phyloP scores from a whole-genome alignment of 352 stramenopile species.

The Globisporangium spiculum region DNA sequence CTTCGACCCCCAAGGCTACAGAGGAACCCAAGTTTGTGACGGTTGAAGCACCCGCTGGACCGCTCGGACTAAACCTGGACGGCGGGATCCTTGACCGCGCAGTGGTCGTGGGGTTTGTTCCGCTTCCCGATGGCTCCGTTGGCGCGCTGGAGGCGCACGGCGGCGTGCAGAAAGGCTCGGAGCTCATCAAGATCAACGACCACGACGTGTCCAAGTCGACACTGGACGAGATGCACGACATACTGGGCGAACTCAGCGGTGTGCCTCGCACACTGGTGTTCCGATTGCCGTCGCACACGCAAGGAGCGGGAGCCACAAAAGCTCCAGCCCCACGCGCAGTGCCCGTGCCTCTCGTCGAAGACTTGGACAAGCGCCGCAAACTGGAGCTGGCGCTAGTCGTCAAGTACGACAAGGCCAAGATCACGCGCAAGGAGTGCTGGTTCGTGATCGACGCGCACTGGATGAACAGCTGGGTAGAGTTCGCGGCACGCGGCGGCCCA shows the following conservation, averaged over 20 bases:
- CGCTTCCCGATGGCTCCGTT: conserved; percentile 44
- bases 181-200: conserved; percentile 64
- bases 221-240: conserved; percentile 40
- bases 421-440: conserved; percentile 74
- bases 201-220: conserved; percentile 45
- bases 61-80: conserved; percentile 60
- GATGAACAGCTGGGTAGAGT: conserved; percentile 65
- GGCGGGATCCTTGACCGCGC: conserved; percentile 30
- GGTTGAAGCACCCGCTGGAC: conserved; percentile 44
- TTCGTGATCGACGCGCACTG: conserved; percentile 55
- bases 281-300: conserved; percentile 24
- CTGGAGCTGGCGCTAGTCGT: conserved; percentile 59
- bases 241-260: conserved; percentile 31
- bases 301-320: conserved; percentile 10
- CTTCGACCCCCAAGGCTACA: conserved; percentile 10
- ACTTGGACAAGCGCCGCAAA: conserved; percentile 46
- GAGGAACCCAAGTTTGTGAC: conserved; percentile 28
- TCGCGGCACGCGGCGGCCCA: conserved; percentile 41
- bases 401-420: conserved; percentile 44
- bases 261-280: conserved; percentile 46
- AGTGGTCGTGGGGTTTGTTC: conserved; percentile 59
- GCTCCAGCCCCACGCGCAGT: conserved; percentile 19
- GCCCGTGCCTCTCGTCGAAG: conserved; percentile 38
- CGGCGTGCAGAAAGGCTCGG: conserved; percentile 33
- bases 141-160: conserved; percentile 46